Evolutionary conservation across 441 rosid species (phyloP), one percentile per base, ranked within the genome.

Genomic region (Gossypium trilobum): DNA sequence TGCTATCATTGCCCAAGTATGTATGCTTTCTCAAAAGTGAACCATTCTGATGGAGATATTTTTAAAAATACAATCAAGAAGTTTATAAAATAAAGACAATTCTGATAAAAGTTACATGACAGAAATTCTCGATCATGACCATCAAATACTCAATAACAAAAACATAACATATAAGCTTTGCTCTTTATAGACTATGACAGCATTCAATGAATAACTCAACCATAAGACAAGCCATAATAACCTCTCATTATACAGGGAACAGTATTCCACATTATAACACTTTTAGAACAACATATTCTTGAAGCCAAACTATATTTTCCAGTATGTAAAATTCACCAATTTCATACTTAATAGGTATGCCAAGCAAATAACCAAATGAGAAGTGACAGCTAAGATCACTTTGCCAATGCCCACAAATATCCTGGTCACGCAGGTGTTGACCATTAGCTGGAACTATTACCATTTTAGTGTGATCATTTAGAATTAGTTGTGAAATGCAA

Each of bases 1-100:
- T 89, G 89, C 99, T 93, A 73, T 88, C 97, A 66, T 86, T 93
- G 77, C 97, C 86, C 91, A 96, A 85, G 89, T 93, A 90, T 25
- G 84, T 82, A 82, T 88, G 85, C 82, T 89, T 91, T 82, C 89
- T 87, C 90, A 96, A 85, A 80, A 93, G 94, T 27, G 83, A 85
- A 70, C 96, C 97, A 79, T 91, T 96, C 98, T 96, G 87, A 78
- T 75, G 22, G 81, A 80, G 58, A 46, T 55, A 63, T 51, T 60
- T 72, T 27, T 11, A 39, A 8, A 16, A 22, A 22, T n/a, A 58
- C 27, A 44, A 16, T 23, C 16, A 31, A 68, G 44, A 68, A 29
- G 60, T 27, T 17, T 27, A 19, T 17, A 52, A 52, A 68, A 52
- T 51, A 33, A 25, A 68, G 48, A 51, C 22, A 29, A 27, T 9